Percentiles rank a stretch among this genome's conserved stretches.
These are phyloP conservation scores for Penicillium parvum DNA, from an alignment of 495 filamentous ascomycete genomes.

Conservation along the genomic window DNA sequence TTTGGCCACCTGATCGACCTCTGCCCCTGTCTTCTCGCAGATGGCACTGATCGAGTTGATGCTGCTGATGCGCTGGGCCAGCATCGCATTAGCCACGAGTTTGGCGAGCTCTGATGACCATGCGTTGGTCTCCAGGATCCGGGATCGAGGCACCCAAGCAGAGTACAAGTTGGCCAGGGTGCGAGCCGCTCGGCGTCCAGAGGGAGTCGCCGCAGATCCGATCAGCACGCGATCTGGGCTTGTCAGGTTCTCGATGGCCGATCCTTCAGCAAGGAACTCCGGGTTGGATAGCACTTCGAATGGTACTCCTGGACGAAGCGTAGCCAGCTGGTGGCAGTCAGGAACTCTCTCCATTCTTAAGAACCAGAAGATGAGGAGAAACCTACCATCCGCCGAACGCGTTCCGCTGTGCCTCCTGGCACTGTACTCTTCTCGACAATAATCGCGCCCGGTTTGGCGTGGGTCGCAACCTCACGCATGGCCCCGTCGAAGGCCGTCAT, in stretches of 20 bases:
- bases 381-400: conserved; percentile 59
- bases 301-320: conserved; percentile 51
- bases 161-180: conserved; percentile 62
- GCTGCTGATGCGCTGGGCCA: conserved; percentile 79
- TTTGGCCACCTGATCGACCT: conserved; percentile 66
- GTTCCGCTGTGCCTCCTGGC: conserved; percentile 70
- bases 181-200: conserved; percentile 58
- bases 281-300: conserved; percentile 84
- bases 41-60: conserved; percentile 79
- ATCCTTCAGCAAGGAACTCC: conserved; percentile 78
- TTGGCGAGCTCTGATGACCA: conserved; percentile 82
- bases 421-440: conserved; percentile 85
- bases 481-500: conserved; percentile 70
- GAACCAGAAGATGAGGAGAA: background rate
- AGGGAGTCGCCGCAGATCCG: conserved; percentile 55
- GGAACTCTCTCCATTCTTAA: background rate
- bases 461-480: conserved; percentile 58
- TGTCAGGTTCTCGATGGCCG: conserved; percentile 66
- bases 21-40: conserved; percentile 73
- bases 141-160: conserved; percentile 61
- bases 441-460: conserved; percentile 63
- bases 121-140: conserved; percentile 67
- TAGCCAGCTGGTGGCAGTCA: conserved; percentile 36
- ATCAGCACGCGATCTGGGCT: conserved; percentile 75
- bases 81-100: conserved; percentile 74